Base-by-base conservation (phyloP, 441 rosid genomes). In the Bocquillonia castaneifolia region DNA sequence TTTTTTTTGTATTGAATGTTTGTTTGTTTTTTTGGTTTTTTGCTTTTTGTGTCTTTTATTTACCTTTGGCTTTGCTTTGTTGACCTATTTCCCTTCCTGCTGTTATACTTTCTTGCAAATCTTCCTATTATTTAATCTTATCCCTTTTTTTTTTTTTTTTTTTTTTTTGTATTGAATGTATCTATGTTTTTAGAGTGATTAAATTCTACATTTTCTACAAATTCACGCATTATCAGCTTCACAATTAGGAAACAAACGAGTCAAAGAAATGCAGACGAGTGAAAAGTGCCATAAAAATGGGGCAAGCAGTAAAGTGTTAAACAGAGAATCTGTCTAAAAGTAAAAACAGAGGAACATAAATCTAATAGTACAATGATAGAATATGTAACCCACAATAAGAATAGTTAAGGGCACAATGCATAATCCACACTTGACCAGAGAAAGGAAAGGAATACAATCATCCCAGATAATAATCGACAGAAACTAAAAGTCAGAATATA, bases 131-230 rank as follows among this genome's bases (percentile, higher is more conserved):
- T n/a, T n/a, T n/a, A n/a, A n/a, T n/a, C n/a, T n/a, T n/a, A n/a
- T n/a, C n/a, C n/a, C n/a, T n/a, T n/a, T n/a, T n/a, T n/a, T n/a
- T 20, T 17, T 54, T 7, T 6, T 20, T 20, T 29, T 2, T 42
- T 20, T 23, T 52, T 50, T 25, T 58, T 25, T 1, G 10, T 28
- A 29, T 44, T 68, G 64, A 36, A 60, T 71, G 72, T 67, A 45
- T 47, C 57, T 72, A 66, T 7, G 36, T 10, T 56, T 50, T 66
- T 23, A 55, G 48, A 68, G 57, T 68, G 53, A 59, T 63, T 54
- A 44, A 51, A 58, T 70, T 39, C 50, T 31, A 45, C 60, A 44
- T 58, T 31, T 26, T 42, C 48, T 7, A n/a, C 26, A 32, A n/a
- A 17, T 6, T 45, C 5, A n/a, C 25, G 5, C 12, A 10, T 62